Evolutionary conservation across 495 filamentous ascomycete species (phyloP), one percentile per base, ranked within the genome.

Genomic region (Penicillium bovifimosum): DNA sequence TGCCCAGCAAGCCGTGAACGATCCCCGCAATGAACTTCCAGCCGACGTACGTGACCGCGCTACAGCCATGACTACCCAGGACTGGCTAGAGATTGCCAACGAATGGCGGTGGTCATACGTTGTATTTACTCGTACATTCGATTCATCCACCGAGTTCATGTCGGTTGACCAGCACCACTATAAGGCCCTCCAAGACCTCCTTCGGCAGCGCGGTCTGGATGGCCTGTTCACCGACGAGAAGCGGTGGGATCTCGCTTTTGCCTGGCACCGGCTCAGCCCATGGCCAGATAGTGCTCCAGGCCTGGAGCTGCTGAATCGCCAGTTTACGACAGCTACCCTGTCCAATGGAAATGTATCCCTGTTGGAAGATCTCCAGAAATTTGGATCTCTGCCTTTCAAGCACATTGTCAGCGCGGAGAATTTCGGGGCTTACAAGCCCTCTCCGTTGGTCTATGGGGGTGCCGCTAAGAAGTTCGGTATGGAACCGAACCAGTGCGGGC

Each of bases 381-480:
- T 79, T 58, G 85, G 76, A 3, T 61, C 70, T 14, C 73, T 92
- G 40, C 77, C 78, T 1, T 91, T 87, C 57, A 73, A 73, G 29
- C 71, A 75, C 43, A 59, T 91, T 47, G 69, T 80, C 41, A 86
- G 80, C 16, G 78, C 82, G 1, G 87, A 85, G 66, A 74, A 85
- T 53, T 92, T 90, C 60, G 71, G 74, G n/a, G 83, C 82, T 6
- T 92, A 92, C 62, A 95, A 93, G 64, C 88, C 88, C 6, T 77
- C 80, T 54, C 77, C 83, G 13, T 70, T 66, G 35, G 83, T 86
- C 6, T 91, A 91, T 64, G 67, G 73, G 0, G 88, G 87, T 0
- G 87, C 86, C 2, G 86, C 77, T 11, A 59, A 70, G 38, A 67
- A 70, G 38, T 66, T 91, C 39, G 82, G 78, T 0, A 46, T 85